Conservation (phyloP, 2,329 filamentous ascomycete genomes). For the Emmonsiellopsis sp. region DNA sequence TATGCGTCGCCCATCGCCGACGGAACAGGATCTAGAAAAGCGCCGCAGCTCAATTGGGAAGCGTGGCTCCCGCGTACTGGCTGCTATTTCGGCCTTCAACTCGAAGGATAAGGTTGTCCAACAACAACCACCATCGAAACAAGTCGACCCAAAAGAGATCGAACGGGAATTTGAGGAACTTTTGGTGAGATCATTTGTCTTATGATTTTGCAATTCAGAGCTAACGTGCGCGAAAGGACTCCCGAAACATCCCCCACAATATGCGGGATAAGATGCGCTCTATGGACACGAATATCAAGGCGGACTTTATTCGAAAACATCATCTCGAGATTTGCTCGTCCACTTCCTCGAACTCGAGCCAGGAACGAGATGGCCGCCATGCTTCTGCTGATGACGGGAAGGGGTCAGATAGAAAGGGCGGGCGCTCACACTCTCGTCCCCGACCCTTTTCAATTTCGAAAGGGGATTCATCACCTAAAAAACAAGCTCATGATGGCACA, state of each 20-base stretch:
- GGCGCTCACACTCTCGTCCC: slow-evolving; percentile 50
- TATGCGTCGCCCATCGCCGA: slow-evolving; percentile 1
- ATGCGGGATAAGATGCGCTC: slow-evolving; percentile 93
- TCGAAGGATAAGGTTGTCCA: slow-evolving; percentile 43
- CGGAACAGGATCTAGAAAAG: slow-evolving; percentile 3
- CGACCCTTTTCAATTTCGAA: slow-evolving; percentile 72
- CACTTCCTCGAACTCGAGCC: slow-evolving; percentile 33
- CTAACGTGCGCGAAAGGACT: slow-evolving; percentile 48
- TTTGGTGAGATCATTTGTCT: slow-evolving; percentile 43
- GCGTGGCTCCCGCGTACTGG: slow-evolving; percentile 50
- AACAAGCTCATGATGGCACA: slow-evolving; percentile 58
- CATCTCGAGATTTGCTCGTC: slow-evolving; percentile 55
- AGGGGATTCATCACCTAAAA: slow-evolving; percentile 65
- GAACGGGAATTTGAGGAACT: slow-evolving; percentile 57
- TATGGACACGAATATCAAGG: slow-evolving; percentile 81
- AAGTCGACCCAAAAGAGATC: slow-evolving; percentile 44
- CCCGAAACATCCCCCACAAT: slow-evolving; percentile 86
- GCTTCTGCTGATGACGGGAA: neutral
- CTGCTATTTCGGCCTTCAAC: slow-evolving; percentile 55
- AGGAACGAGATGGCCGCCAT: slow-evolving; percentile 11
- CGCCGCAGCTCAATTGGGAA: slow-evolving; percentile 28
- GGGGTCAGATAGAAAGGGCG: slow-evolving; percentile 27
- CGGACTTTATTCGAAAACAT: slow-evolving; percentile 87
- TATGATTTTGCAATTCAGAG: slow-evolving; percentile 42
- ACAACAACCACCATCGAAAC: slow-evolving; percentile 24